Conservation (phyloP, 2,329 filamentous ascomycete species). For the Aspergillus aculeatinus region DNA sequence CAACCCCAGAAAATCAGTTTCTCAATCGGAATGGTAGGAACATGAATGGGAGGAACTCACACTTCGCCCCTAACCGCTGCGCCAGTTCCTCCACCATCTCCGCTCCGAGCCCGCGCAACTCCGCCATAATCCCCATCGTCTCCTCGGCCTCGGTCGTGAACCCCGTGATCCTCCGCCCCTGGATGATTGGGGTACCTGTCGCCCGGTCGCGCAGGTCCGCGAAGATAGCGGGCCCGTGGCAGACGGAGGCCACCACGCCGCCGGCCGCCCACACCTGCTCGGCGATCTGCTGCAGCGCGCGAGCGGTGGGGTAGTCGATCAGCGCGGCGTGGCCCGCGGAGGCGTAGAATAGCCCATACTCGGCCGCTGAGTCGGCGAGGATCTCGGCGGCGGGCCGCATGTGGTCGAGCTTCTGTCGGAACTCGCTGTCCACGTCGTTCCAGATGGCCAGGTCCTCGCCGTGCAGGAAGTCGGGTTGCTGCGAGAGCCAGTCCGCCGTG, state of each 20-base stretch:
- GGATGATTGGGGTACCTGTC: constrained; percentile 3
- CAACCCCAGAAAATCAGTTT: too few relatives aligned
- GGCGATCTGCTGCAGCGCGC: constrained; percentile 25
- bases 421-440: constrained; percentile 44
- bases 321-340: constrained; percentile 42
- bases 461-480: constrained; percentile 44
- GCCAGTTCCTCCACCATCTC: constrained; percentile 9
- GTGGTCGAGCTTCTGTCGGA: constrained; percentile 25
- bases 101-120: background rate
- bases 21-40: too few relatives aligned
- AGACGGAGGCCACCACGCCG: constrained; percentile 27
- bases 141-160: constrained; percentile 9
- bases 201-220: background rate
- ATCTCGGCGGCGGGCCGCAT: background rate
- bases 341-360: constrained; percentile 43
- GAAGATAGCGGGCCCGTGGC: constrained; percentile 9
- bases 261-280: constrained; percentile 30
- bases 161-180: constrained; percentile 5
- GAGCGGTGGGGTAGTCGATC: constrained; percentile 43
- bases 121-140: constrained; percentile 3
- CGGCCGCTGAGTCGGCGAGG: background rate
- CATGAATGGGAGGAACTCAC: background rate
- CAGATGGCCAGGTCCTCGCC: constrained; percentile 42
- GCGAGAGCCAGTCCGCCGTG: constrained; percentile 47
- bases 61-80: constrained; percentile 1